Conservation (phyloP, 2,329 filamentous ascomycete species). For the Septoria petroselini region DNA sequence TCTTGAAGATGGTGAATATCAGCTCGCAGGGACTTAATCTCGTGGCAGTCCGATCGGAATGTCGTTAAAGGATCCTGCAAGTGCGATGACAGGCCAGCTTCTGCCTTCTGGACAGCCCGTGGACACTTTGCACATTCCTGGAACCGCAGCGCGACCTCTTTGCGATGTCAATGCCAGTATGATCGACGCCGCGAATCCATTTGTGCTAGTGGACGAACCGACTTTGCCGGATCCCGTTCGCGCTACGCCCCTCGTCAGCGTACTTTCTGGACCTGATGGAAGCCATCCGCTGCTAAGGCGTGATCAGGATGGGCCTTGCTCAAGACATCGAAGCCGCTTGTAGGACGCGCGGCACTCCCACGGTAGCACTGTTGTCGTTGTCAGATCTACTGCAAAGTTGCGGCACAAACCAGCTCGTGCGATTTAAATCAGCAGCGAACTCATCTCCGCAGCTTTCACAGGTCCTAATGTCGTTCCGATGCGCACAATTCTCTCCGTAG, state of each 20-base stretch:
- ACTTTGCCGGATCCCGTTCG: slow-evolving; percentile 17
- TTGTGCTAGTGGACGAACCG: slow-evolving; percentile 21
- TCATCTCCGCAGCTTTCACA: too few relatives aligned
- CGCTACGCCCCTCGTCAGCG: slow-evolving; percentile 7
- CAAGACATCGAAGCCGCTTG: slow-evolving; percentile 25
- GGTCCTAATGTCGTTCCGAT: too few relatives aligned
- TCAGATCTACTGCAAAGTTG: slow-evolving; percentile 17
- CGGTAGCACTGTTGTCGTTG: slow-evolving; percentile 26
- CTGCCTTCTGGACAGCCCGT: slow-evolving; percentile 21
- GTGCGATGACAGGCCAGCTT: slow-evolving; percentile 27
- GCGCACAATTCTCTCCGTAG: too few relatives aligned
- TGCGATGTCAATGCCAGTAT: slow-evolving; percentile 23
- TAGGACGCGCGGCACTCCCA: slow-evolving; percentile 27
- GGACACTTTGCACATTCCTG: slow-evolving; percentile 24
- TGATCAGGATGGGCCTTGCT: slow-evolving; percentile 26
- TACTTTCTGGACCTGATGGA: slow-evolving; percentile 26
- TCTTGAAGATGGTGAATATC: slow-evolving; percentile 27
- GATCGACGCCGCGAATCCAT: slow-evolving; percentile 29
- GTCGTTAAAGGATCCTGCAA: slow-evolving; percentile 23
- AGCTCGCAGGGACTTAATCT: slow-evolving; percentile 19
- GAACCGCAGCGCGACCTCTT: slow-evolving; percentile 17
- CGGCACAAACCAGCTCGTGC: too few relatives aligned
- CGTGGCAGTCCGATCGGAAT: slow-evolving; percentile 24
- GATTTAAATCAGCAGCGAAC: too few relatives aligned
- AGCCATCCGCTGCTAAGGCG: slow-evolving; percentile 22